Base-by-base conservation (phyloP, 768 basidiomycete species). In the Vishniacozyma victoriae region DNA sequence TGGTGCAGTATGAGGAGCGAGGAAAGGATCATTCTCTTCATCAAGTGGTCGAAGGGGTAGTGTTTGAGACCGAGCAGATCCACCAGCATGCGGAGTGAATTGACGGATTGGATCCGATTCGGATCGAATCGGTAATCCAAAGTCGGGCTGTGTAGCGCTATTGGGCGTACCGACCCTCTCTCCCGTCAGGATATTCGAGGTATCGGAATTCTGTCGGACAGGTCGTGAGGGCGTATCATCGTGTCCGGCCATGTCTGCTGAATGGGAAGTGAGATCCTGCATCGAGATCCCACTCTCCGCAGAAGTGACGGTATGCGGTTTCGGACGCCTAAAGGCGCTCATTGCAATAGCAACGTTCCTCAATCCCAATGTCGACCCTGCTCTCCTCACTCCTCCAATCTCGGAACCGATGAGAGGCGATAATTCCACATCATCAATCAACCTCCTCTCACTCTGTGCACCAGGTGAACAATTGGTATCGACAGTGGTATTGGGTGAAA, bases 401-500 rank as follows among this genome's bases (percentile, higher is more conserved):
- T 50, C 48, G 25, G 35, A 37, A 13, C 48, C 48, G 19, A 50
- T 50, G 19, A 38, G n/a, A 11, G 48, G 37, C 4, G 48, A 41
- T 3, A 35, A 44, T 2, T 40, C 29, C 24, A 44, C 42, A n/a
- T 19, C 12, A 5, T 14, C 11, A 23, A 41, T 5, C 18, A 52
- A 31, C 16, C 51, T 20, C 5, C 39, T 39, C 23, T 52, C 51
- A 35, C 51, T 52, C 22, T 46, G 35, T 12, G 37, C 45, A 1
- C 40, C 41, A 2, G 51, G 51, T 15, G 51, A 52, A 5, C 35
- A 20, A 11, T 24, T 41, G 20, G 45, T 15, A 6, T 15, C n/a
- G 6, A 11, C 16, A 14, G 29, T 44, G n/a, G 27, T 23, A 16
- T 27, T 29, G 25, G 43, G 12, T 9, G 41, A 25, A 26, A 23